Conservation (phyloP, 176 grass and related monocot genomes). For the Areca catechu region DNA sequence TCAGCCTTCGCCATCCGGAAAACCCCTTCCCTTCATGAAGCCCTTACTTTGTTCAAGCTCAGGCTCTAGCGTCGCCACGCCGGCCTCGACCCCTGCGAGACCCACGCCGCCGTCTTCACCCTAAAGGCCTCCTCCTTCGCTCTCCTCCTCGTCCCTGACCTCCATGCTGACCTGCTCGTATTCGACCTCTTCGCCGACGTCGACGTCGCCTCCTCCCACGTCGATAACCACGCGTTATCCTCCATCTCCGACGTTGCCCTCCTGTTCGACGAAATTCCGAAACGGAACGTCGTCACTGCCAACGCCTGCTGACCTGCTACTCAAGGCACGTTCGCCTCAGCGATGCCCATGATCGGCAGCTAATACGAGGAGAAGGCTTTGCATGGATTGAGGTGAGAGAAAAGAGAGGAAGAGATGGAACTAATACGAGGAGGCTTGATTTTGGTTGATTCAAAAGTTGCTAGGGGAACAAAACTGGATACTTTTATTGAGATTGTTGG, state of each 20-base stretch:
- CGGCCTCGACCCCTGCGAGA: conserved; percentile 8
- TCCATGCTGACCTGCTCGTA: conserved; percentile 15
- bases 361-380: not conserved
- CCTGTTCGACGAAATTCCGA: conserved; percentile 47
- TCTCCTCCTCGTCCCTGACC: not conserved
- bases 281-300: conserved; percentile 27
- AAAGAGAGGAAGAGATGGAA: too few relatives aligned
- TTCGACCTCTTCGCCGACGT: conserved; percentile 2
- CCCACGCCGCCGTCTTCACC: conserved; percentile 26
- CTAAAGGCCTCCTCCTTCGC: conserved; percentile 7
- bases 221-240: conserved; percentile 18
- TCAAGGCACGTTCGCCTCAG: conserved; percentile 23
- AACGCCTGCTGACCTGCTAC: conserved; percentile 36
- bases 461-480: too few relatives aligned
- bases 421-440: too few relatives aligned
- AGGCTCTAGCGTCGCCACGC: not conserved
- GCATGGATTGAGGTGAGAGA: too few relatives aligned
- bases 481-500: too few relatives aligned
- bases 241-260: conserved; percentile 14
- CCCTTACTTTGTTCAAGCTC: conserved; percentile 6
- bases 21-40: conserved; percentile 10
- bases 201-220: conserved; percentile 37
- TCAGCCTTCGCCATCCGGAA: not conserved
- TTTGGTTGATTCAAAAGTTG: too few relatives aligned
- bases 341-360: conserved; percentile 29